Evolutionary conservation across 805 yeast species (phyloP), one percentile per base, ranked within the genome.

Genomic region (Sugiyamaella boreocaroliniensis): DNA sequence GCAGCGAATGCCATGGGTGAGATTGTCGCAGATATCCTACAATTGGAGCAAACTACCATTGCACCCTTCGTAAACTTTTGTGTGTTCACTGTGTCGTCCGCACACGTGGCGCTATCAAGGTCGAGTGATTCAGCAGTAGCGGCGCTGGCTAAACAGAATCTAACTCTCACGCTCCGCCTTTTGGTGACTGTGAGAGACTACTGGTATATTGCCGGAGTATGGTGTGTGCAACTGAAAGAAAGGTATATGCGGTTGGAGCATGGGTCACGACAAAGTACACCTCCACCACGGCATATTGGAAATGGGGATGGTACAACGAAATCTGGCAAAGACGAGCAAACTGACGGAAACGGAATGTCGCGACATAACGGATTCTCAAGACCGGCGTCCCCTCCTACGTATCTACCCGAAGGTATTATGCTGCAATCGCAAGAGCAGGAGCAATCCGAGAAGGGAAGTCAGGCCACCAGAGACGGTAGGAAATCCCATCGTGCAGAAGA

Each of bases 11-110:
- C 61, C 10, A 57, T 68, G 42, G 64, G 71, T 0, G 58, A 55
- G 1, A 62, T 67, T 18, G 52, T 66, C n/a, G 46, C 53, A 20
- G 70, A 68, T 48, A 53, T 63, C 20, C 49, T 66, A 15, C 64
- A 61, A 34, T 50, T 58, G 18, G 65, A 61, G 46, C 65, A 65
- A 45, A 58, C 65, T 2, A 68, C 67, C 1, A 51, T 60, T n/a
- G 70, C 71, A 2, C 68, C 71, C 7, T 68, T 67, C 50, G 64
- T 68, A 20, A 68, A 67, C 19, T 68, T 64, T 51, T 66, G 68
- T 48, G 67, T 68, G 2, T 68, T 63, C 51, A 57, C 66, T 19
- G 62, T 69, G 9, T 66, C 71, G 2, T 62, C 68, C 2, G 67
- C 64, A 7, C 69, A 67, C 44, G 63, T 67, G 19, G 68, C 65